Base-by-base conservation (phyloP, 2,329 filamentous ascomycete species). In the Verticillium albo-atrum region DNA sequence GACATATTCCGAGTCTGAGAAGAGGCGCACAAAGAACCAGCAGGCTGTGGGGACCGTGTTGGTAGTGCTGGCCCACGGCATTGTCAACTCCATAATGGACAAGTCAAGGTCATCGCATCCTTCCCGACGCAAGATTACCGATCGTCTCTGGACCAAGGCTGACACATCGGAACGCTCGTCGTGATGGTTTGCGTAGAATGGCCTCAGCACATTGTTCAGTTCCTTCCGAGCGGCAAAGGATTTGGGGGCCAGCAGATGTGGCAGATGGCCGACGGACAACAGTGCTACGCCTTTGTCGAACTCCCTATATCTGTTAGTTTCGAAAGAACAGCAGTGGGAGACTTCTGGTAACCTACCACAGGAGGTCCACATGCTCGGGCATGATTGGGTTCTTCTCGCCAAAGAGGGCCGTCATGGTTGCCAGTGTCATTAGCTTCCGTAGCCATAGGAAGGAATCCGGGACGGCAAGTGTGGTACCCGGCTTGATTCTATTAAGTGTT, bases 321-420 rank as follows among this genome's bases (percentile, higher is more conserved):
- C 17, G 14, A 10, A 15, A 50, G 28, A 50, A 50, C 7, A 58
- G 51, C 34, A 52, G 6, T 37, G 15, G 6, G 14, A 37, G 34
- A n/a, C n/a, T n/a, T n/a, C 17, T 15, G 34, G 6, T n/a, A 4
- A 37, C 34, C 3, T 15, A 37, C 34, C 34, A 37, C 15, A 37
- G 6, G 34, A 37, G 34, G 17, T 37, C 14, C 12, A 37, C 34
- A 37, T 37, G 34, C 10, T 77, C 63, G 3, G 66, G 54, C 20
- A 66, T 68, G 53, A 79, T 68, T 0, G 79, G 77, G 56, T 81
- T 81, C 9, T 76, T 64, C 0, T 72, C 69, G 3, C 80, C 80
- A 55, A 74, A 80, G 30, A 83, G 63, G 1, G 74, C 73, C 20
- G 69, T 63, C 25, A 68, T 68, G 0, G 75, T 76, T 0, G 77